Conservation (phyloP, 192 early-diverging fungal genomes). For the Podila epigama region DNA sequence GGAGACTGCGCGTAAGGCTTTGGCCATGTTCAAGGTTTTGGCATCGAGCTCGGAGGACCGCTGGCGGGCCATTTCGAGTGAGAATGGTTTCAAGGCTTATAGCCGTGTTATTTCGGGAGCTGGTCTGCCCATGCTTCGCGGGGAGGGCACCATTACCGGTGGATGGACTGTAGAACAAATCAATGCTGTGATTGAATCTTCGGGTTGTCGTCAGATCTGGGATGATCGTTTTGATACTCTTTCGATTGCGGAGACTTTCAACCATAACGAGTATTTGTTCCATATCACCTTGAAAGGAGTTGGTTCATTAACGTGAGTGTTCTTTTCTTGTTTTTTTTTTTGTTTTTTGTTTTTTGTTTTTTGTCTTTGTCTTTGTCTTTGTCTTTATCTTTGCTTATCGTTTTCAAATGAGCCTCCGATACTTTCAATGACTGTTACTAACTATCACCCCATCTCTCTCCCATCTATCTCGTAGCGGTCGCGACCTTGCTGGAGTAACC, state of each 20-base stretch:
- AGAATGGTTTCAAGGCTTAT: conserved; percentile 57
- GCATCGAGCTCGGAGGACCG: conserved; percentile 47
- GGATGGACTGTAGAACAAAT: conserved; percentile 62
- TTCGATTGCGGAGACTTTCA: conserved; percentile 55
- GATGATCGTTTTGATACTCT: conserved; percentile 59
- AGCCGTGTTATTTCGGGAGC: conserved; percentile 47
- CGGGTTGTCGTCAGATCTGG: conserved; percentile 60
- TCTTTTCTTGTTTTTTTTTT: background rate
- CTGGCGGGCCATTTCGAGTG: conserved; percentile 58
- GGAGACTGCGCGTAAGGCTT: conserved; percentile 43
- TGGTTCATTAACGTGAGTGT: conserved; percentile 49
- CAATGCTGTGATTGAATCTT: conserved; percentile 54
- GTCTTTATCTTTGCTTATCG: too few species aligned
- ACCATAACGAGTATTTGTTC: conserved; percentile 57
- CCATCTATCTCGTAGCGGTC: conserved; percentile 39
- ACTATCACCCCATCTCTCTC: background rate
- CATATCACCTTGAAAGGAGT: conserved; percentile 43
- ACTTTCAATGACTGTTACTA: background rate
- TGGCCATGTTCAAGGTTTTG: conserved; percentile 56
- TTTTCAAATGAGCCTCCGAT: background rate
- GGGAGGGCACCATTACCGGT: conserved; percentile 55
- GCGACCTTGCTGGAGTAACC: conserved; percentile 56
- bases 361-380: too few species aligned
- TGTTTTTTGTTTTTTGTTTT: background rate
- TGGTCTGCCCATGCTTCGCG: conserved; percentile 57